Conservation (phyloP, 352 stramenopile genomes). For the Phytophthora niederhauseri region DNA sequence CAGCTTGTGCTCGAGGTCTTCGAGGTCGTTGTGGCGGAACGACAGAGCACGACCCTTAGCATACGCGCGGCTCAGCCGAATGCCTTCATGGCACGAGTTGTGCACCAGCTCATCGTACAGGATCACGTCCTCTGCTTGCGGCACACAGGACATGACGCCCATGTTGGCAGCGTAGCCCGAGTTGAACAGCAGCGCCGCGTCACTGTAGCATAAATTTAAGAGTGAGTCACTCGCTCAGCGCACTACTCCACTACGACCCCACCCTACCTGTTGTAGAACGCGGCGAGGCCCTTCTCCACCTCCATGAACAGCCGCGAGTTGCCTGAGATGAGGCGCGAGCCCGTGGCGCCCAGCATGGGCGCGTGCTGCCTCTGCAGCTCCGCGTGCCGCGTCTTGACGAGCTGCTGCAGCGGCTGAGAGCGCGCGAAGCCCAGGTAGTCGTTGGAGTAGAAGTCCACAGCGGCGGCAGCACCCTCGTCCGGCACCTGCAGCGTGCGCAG, state of each 20-base stretch:
- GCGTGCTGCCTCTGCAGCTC: slow-evolving; percentile 32
- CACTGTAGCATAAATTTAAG: slow-evolving; percentile 39
- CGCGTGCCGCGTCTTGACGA: slow-evolving; percentile 53
- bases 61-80: slow-evolving; percentile 86
- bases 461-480: slow-evolving; percentile 22
- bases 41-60: slow-evolving; percentile 43
- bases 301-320: slow-evolving; percentile 90
- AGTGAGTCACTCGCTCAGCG: not conserved
- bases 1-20: slow-evolving; percentile 73
- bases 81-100: slow-evolving; percentile 96
- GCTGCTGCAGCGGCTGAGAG: slow-evolving; percentile 54
- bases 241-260: not conserved
- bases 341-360: slow-evolving; percentile 66
- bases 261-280: slow-evolving; percentile 86
- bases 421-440: slow-evolving; percentile 97
- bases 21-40: slow-evolving; percentile 91
- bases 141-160: slow-evolving; percentile 93
- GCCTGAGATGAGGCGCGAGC: slow-evolving; percentile 95
- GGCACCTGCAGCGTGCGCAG: slow-evolving; percentile 52
- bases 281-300: slow-evolving; percentile 84
- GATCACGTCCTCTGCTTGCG: slow-evolving; percentile 89
- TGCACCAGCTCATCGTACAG: slow-evolving; percentile 97
- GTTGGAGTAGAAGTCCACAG: slow-evolving; percentile 97
- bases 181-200: slow-evolving; percentile 95
- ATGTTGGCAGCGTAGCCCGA: slow-evolving; percentile 98